These are phyloP conservation scores for Dendrobium chrysotoxum DNA, from an alignment of 106 monocot species.

Conservation along the genomic window DNA sequence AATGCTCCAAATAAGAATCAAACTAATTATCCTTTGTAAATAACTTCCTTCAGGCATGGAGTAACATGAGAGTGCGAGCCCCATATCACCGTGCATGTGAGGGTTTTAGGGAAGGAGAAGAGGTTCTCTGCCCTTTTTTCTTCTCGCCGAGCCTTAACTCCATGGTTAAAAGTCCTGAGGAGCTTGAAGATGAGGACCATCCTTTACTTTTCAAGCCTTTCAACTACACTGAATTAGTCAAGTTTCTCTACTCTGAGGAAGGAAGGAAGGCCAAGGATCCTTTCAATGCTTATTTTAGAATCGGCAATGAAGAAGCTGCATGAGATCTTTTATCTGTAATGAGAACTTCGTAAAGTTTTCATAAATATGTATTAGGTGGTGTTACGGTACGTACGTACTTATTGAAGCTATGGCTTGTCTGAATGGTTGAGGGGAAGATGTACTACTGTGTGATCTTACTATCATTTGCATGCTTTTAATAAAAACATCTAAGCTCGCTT, in stretches of 20 bases:
- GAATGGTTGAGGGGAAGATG: too few species aligned
- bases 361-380: too few species aligned
- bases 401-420: too few species aligned
- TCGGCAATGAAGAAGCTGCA: background rate
- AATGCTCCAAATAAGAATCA: background rate
- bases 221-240: background rate
- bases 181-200: background rate
- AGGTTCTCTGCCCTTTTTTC: background rate
- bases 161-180: background rate
- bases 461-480: too few species aligned
- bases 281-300: background rate
- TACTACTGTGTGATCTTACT: too few species aligned
- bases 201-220: background rate
- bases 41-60: background rate
- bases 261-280: background rate
- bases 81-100: background rate
- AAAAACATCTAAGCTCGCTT: too few species aligned
- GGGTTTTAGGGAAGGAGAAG: background rate
- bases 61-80: background rate
- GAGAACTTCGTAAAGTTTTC: too few species aligned
- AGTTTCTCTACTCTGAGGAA: background rate
- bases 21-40: too few species aligned
- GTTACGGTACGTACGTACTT: too few species aligned
- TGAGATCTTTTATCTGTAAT: too few species aligned
- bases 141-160: background rate